phyloP scores from a whole-genome alignment of 495 filamentous ascomycete species.

The Terfezia boudieri region DNA sequence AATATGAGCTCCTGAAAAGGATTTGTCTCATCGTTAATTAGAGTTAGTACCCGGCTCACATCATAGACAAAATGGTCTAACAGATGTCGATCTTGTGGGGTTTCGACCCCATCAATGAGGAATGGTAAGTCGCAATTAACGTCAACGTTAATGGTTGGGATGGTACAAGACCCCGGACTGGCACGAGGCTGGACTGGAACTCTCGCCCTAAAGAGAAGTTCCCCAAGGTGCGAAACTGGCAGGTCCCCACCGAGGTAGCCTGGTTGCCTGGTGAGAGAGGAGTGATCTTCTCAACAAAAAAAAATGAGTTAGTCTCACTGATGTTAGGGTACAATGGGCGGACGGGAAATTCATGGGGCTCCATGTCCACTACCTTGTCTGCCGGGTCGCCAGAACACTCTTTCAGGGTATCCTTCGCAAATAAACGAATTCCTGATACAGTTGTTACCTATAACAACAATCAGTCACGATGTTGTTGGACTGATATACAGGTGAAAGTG shows the following conservation, averaged over 20 bases:
- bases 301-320: too few species aligned
- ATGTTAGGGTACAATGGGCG: too few species aligned
- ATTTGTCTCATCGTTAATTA: conserved; percentile 66
- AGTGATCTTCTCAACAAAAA: too few species aligned
- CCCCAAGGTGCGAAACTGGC: too few species aligned
- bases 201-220: too few species aligned
- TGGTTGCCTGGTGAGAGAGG: too few species aligned
- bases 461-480: background rate
- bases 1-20: conserved; percentile 77
- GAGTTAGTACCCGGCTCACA: conserved; percentile 57
- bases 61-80: conserved; percentile 70
- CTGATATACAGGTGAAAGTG: background rate
- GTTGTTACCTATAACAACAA: conserved; percentile 39
- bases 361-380: conserved; percentile 11
- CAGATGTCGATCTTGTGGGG: conserved; percentile 58
- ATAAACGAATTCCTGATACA: conserved; percentile 87
- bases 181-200: too few species aligned
- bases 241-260: too few species aligned
- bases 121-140: conserved; percentile 39
- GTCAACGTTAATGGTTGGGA: background rate
- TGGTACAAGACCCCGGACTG: too few species aligned
- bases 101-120: conserved; percentile 72
- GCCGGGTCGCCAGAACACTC: conserved; percentile 49
- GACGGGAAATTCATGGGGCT: background rate
- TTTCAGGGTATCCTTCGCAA: conserved; percentile 83